Evolutionary conservation across 2,329 filamentous ascomycete genomes (phyloP).

Genomic region (Fusarium sp.): DNA sequence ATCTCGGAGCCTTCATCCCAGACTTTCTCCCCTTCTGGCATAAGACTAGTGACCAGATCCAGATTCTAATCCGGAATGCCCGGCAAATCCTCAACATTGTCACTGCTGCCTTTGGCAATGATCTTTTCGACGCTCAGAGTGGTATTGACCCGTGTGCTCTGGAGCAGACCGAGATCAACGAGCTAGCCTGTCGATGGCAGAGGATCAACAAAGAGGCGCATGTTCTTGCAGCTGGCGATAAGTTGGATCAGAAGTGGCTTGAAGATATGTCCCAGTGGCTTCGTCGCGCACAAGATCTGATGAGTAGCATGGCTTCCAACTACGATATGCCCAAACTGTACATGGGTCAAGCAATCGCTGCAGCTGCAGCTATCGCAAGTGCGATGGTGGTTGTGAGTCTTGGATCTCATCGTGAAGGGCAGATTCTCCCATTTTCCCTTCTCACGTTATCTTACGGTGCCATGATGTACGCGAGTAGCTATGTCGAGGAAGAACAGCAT

Average conservation of each 20-base stretch:
- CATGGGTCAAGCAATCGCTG: slow-evolving; percentile 60
- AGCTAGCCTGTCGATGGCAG: slow-evolving; percentile 79
- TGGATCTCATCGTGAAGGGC: slow-evolving; percentile 22
- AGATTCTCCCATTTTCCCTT: slow-evolving; percentile 62
- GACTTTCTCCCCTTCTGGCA: slow-evolving; percentile 85
- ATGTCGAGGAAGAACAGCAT: slow-evolving; percentile 97
- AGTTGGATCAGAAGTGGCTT: slow-evolving; percentile 59
- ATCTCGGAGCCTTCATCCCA: slow-evolving; percentile 86
- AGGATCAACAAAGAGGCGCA: slow-evolving; percentile 50
- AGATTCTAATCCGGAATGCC: slow-evolving; percentile 83
- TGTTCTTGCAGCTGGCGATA: slow-evolving; percentile 39
- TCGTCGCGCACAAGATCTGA: slow-evolving; percentile 79
- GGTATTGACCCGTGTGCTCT: slow-evolving; percentile 57
- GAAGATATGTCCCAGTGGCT: slow-evolving; percentile 73
- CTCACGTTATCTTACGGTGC: slow-evolving; percentile 76
- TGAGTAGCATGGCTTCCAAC: slow-evolving; percentile 93
- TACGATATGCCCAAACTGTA: slow-evolving; percentile 81
- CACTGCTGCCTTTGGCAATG: slow-evolving; percentile 75
- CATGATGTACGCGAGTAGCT: slow-evolving; percentile 99
- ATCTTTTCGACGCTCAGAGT: slow-evolving; percentile 58
- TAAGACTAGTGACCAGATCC: slow-evolving; percentile 66
- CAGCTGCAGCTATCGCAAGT: slow-evolving; percentile 50
- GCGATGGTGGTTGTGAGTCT: slow-evolving; percentile 25
- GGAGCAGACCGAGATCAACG: slow-evolving; percentile 62
- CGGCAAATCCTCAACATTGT: slow-evolving; percentile 85